A percentile compares a stretch with the other conserved stretches of the same genome.
phyloP scores from a whole-genome alignment of 2,329 filamentous ascomycete species.

The Cryphonectria carpinicola region DNA sequence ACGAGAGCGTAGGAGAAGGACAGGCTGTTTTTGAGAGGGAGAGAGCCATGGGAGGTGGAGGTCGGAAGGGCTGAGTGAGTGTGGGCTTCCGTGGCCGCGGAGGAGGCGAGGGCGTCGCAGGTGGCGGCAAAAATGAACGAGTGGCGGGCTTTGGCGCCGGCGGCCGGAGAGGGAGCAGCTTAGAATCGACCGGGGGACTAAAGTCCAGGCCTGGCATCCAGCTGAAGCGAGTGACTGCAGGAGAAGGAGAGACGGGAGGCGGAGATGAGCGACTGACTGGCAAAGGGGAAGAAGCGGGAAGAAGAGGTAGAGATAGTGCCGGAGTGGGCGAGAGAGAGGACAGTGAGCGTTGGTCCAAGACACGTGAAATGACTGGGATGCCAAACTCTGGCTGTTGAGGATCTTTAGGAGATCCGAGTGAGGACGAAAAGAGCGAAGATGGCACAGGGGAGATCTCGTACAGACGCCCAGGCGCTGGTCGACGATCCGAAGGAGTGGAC shows the following conservation, averaged over 20 bases:
- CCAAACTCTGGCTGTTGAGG: constrained; percentile 1
- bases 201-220: constrained; percentile 5
- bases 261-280: constrained; percentile 2
- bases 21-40: background rate
- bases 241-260: background rate
- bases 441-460: background rate
- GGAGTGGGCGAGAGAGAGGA: background rate
- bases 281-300: background rate
- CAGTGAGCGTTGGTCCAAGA: background rate
- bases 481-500: constrained; percentile 3
- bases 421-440: constrained; percentile 17
- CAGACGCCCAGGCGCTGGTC: background rate
- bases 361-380: constrained; percentile 1
- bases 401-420: background rate
- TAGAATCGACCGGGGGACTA: background rate
- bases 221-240: background rate
- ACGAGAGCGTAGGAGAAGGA: constrained; percentile 11
- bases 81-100: constrained; percentile 18
- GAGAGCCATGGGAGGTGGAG: constrained; percentile 5
- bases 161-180: background rate
- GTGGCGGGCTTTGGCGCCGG: background rate
- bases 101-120: background rate
- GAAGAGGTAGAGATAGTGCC: background rate
- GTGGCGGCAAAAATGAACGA: background rate
- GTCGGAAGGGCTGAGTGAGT: constrained; percentile 10